Base-by-base conservation (phyloP, 2,329 filamentous ascomycete genomes). In the Rhexocercosporidium sp. region DNA sequence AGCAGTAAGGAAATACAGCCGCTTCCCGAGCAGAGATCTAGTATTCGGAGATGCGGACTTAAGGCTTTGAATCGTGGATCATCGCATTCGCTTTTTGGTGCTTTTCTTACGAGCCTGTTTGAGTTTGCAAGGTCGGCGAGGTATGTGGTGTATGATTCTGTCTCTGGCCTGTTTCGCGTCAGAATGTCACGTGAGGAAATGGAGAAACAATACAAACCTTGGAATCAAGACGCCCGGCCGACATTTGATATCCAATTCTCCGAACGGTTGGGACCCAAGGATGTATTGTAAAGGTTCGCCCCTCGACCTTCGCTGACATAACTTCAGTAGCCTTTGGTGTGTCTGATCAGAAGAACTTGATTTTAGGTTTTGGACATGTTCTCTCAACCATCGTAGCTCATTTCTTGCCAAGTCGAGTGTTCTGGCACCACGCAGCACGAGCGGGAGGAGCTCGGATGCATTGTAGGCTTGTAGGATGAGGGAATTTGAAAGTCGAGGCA, bases 21-120 rank as follows among this genome's bases (percentile, higher is more conserved):
- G 5, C 92, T 93, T 11, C 96, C 96, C 0, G 93, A 94, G 78
- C 96, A 98, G 34, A 97, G 83, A 78, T 99, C 96, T 9, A 97
- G 78, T 47, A 98, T 82, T 14, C 84, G 85, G 14, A 96, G 73
- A 18, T 75, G 20, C 12, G 37, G 29, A 16, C 2, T 27, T 6
- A 22, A 11, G 16, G 16, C 20, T 20, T 47, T 47, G 18, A 11
- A 12, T 20, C 20, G n/a, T 20, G 1, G 9, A 5, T 22, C 22
- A 7, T 47, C 20, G 44, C 5, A 18, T 1, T 49, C 16, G 41
- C 3, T 16, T 66, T 44, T 22, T 37, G 49, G 47, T n/a, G n/a
- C 31, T 18, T 31, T n/a, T 31, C n/a, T 11, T 4, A 9, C 11
- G 16, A 54, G n/a, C 3, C 25, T 44, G 20, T 41, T 6, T 14